These are phyloP conservation scores for Tetracentron sinense DNA, from an alignment of 164 flowering plant genomes.

Conservation along the genomic window DNA sequence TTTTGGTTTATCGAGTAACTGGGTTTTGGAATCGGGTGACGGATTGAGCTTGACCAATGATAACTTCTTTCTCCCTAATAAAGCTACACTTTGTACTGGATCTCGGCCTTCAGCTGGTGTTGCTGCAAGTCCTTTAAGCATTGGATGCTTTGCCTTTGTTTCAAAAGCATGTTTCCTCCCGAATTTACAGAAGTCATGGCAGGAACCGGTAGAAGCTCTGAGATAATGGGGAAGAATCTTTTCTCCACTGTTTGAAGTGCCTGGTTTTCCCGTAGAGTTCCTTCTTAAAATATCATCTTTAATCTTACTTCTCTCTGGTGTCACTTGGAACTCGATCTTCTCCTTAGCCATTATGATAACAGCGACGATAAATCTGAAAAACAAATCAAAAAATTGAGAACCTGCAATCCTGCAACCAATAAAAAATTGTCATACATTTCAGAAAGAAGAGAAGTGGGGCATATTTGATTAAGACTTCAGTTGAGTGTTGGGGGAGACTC, in stretches of 20 bases:
- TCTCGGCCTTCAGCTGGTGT: constrained; percentile 11
- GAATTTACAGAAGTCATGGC: constrained; percentile 62
- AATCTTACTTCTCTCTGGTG: constrained; percentile 14
- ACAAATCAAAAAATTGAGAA: background rate
- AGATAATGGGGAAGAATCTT: constrained; percentile 39
- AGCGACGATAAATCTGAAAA: background rate
- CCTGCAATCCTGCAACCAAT: constrained; percentile 13
- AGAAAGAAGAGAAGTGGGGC: background rate
- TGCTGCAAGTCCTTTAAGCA: constrained; percentile 19
- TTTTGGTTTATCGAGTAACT: background rate
- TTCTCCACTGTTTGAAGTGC: constrained; percentile 21
- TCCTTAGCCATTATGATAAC: constrained; percentile 27
- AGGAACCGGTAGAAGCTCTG: constrained; percentile 57
- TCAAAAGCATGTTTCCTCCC: constrained; percentile 33
- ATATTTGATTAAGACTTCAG: no score
- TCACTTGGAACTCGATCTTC: constrained; percentile 12
- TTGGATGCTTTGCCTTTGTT: constrained; percentile 26
- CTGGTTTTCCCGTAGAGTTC: constrained; percentile 29
- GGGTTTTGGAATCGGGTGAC: constrained; percentile 14
- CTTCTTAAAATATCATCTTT: constrained; percentile 22
- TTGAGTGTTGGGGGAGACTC: background rate
- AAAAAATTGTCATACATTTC: background rate
- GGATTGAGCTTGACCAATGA: constrained; percentile 8
- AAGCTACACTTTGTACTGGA: constrained; percentile 2
- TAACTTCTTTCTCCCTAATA: constrained; percentile 14